Base-by-base conservation (phyloP, 2,329 filamentous ascomycete genomes). In the Elsinoe ampelina region DNA sequence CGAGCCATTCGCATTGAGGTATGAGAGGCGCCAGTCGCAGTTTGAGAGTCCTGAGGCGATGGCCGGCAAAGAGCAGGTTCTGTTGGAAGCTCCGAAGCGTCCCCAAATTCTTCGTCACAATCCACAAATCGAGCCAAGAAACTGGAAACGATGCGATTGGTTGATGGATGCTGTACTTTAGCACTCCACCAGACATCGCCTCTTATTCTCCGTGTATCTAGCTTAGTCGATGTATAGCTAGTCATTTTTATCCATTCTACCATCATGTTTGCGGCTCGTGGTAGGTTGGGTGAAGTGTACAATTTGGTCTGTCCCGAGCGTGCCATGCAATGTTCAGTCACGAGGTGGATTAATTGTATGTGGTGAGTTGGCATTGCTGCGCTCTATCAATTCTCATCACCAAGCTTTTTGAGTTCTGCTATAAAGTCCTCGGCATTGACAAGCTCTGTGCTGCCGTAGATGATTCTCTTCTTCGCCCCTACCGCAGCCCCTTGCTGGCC, bases 371-470 rank as follows among this genome's bases (percentile, higher is more conserved):
- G n/a, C n/a, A 42, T 54, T 39, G 51, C 51, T 54, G 34, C 51
- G 7, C 8, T 61, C 58, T 65, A 70, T 65, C 63, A 73, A 62
- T 73, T 78, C 66, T 84, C 82, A 59, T 71, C 73, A 5, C 82
- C 82, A 60, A 85, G 64, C 59, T 73, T 77, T 19, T 73, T 76
- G 62, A 85, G 69, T 60, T 82, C 81, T 55, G 79, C 77, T 41
- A 85, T 69, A 66, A 85, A 85, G 61, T 82, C 81, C 57, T 75
- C 77, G 8, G 82, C 80, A 63, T 82, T 83, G 61, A 85, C 75
- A 61, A 85, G 68, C 60, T 84, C 92, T 12, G 93, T 98, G 67
- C 90, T 95, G 15, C 93, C 93, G 71, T 98, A 98, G 1, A 97
- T 87, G 8, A 98, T 87, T 61, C 90, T 80, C 72, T 88, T 86